Conservation (phyloP, 1,284 basidiomycete genomes). For the Sanghuangporus weigelae region DNA sequence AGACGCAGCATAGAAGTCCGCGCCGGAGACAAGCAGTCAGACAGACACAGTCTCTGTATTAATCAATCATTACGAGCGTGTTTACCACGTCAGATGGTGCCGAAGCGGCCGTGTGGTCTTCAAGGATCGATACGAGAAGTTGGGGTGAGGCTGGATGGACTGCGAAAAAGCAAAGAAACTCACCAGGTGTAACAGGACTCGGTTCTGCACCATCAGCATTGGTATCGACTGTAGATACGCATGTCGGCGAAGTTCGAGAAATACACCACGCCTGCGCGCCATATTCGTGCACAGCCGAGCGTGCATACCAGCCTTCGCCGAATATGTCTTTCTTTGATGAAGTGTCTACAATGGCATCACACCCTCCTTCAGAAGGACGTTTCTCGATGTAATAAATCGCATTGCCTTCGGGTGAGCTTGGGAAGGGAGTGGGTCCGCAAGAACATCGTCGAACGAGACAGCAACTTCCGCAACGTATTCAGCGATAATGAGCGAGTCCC, state of each 20-base stretch:
- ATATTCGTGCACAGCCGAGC: constrained; percentile 57
- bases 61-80: constrained; percentile 55
- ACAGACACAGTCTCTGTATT: constrained; percentile 39
- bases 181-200: constrained; percentile 58
- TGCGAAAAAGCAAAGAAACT: constrained; percentile 31
- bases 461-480: constrained; percentile 35
- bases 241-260: constrained; percentile 53
- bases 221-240: constrained; percentile 39
- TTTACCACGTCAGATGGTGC: constrained; percentile 50
- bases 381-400: constrained; percentile 57
- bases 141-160: constrained; percentile 34
- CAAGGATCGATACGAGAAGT: constrained; percentile 35
- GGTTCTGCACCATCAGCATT: constrained; percentile 33
- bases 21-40: constrained; percentile 41
- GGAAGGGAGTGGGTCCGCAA: constrained; percentile 49
- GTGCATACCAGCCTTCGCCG: constrained; percentile 47
- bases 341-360: constrained; percentile 52
- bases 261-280: constrained; percentile 44
- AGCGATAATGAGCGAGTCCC: constrained; percentile 32
- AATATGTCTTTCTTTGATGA: constrained; percentile 43
- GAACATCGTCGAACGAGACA: constrained; percentile 38
- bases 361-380: constrained; percentile 55
- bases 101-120: constrained; percentile 59
- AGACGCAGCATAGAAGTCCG: constrained; percentile 63
- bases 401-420: background rate